Conservation (phyloP, 225 moss, liverwort and hornwort genomes). For the Neckera pumila region DNA sequence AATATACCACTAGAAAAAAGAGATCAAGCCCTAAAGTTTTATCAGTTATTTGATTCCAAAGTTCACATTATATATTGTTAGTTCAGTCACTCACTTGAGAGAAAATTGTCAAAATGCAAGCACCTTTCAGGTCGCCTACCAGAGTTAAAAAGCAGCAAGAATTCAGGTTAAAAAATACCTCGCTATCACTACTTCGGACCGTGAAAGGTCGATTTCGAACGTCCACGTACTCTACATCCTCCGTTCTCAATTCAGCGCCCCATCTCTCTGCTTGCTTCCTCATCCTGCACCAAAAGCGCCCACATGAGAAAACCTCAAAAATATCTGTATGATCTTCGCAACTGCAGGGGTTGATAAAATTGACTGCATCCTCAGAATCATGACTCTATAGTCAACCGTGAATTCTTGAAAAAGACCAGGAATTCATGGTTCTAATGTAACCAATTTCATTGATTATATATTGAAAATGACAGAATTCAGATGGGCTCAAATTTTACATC, state of each 20-base stretch:
- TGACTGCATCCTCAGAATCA: not conserved
- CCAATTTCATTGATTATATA: not conserved
- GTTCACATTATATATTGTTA: no score
- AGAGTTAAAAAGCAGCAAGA: not conserved
- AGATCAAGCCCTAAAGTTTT: not conserved
- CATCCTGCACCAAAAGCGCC: constrained; percentile 47
- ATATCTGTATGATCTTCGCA: not conserved
- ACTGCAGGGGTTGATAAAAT: not conserved
- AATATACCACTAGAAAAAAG: not conserved
- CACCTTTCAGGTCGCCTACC: not conserved
- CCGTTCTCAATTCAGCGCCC: constrained; percentile 84
- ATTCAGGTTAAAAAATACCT: constrained; percentile 29
- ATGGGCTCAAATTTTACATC: not conserved
- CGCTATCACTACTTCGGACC: constrained; percentile 76
- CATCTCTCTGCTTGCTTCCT: constrained; percentile 85
- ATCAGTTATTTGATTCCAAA: not conserved
- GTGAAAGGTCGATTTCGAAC: constrained; percentile 73
- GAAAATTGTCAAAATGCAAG: not conserved
- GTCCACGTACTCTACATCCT: constrained; percentile 91
- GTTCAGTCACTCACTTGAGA: not conserved
- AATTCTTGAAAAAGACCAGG: not conserved
- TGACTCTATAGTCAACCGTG: not conserved
- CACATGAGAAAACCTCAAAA: not conserved
- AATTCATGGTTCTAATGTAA: not conserved
- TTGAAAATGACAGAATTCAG: not conserved